Base-by-base conservation (phyloP, 139 green algal species). In the Haematococcus sp. region DNA sequence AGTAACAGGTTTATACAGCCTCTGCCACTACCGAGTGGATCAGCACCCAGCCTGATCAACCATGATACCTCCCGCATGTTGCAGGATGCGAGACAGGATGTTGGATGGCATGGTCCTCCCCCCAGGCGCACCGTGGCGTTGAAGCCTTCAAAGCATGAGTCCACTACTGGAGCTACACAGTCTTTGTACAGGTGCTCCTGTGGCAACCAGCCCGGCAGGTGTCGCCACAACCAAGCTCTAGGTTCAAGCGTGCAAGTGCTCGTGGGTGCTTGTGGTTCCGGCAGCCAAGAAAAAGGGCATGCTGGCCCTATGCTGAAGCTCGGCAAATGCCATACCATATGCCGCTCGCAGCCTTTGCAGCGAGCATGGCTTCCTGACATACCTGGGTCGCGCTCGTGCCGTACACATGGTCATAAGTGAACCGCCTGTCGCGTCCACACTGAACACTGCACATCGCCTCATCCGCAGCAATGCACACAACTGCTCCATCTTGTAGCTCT, bases 331-430 rank as follows among this genome's bases (percentile, higher is more conserved):
- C n/a, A n/a, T n/a, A n/a, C n/a, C 40, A 49, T 49, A 11, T 49
- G 40, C 40, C 40, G 7, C 40, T 49, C 40, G 7, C 40, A n/a
- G 40, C 11, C 11, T 49, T 19, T 28, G 31, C 3, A 32, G 61
- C 25, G 32, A 15, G 52, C 4, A n/a, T 33, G 25, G 0, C 19
- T 19, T 9, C 25, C 17, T 51, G 15, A 32, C 54, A 2, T 19
- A 81, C 76, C 76, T 81, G 76, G 4, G 33, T 31, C 16, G 63
- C 44, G 63, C 16, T 30, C 1, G 46, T 61, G 40, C 75, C 75
- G 67, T 79, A 82, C 3, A 73, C 75, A 28, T 77, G 59, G 23
- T 85, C 80, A 33, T 79, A 85, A 0, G 75, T 81, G 49, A 85
- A 85, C 9, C 63, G 49, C 0, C 80, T 67, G 27, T 82, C 64